phyloP scores from a whole-genome alignment of 2,329 filamentous ascomycete genomes.

The Ophiocordyceps unilateralis region DNA sequence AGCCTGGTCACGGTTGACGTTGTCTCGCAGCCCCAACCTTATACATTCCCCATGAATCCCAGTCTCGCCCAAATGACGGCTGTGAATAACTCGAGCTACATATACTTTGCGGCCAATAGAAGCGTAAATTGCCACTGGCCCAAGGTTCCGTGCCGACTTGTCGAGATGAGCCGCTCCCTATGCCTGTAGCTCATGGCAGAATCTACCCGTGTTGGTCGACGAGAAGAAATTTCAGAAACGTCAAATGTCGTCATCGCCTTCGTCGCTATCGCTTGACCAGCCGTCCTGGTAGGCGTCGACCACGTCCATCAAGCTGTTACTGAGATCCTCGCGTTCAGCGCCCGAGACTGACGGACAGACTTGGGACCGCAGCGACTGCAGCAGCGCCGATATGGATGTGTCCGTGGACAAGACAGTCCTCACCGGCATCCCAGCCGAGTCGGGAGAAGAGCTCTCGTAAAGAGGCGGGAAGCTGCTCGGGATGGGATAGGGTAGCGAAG shows the following conservation, averaged over 20 bases:
- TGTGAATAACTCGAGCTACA: not conserved
- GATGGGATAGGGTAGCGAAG: conserved; percentile 30
- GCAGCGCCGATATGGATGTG: conserved; percentile 48
- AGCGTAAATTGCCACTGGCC: no score
- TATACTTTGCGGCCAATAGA: not conserved
- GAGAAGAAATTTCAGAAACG: not conserved
- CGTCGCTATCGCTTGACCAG: conserved; percentile 63
- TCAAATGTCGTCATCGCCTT: conserved; percentile 43
- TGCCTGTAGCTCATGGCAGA: no score
- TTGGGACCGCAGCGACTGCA: conserved; percentile 48
- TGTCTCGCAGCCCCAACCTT: not conserved
- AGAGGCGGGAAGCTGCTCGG: conserved; percentile 74
- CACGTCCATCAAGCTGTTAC: conserved; percentile 65
- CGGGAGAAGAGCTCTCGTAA: conserved; percentile 29
- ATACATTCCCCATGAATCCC: not conserved
- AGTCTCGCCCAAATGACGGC: not conserved
- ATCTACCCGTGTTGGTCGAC: no score
- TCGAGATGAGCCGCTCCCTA: no score
- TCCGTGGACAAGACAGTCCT: conserved; percentile 54
- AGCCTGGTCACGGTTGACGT: not conserved
- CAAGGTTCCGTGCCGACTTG: no score
- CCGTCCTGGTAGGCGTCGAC: conserved; percentile 80
- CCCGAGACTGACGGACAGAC: conserved; percentile 46
- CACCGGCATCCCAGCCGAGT: conserved; percentile 19
- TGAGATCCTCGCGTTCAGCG: conserved; percentile 71